Conservation (phyloP, 2,329 filamentous ascomycete species). For the Stachybotrys elegans region DNA sequence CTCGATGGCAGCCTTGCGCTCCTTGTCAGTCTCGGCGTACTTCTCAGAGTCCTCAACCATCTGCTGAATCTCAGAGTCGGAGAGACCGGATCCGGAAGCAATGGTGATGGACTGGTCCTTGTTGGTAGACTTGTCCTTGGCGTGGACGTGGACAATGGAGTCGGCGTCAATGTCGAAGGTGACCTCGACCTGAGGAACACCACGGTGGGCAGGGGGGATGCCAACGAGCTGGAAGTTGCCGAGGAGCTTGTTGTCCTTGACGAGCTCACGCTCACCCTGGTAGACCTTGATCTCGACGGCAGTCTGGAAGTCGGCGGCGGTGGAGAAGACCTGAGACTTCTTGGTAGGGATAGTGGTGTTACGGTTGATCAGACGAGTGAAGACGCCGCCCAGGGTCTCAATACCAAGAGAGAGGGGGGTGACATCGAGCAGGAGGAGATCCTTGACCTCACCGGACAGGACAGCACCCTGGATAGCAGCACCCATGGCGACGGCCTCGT, state of each 20-base stretch:
- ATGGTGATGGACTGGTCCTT: slow-evolving; percentile 99
- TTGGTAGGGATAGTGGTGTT: slow-evolving; percentile 99
- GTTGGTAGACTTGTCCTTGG: slow-evolving; percentile 98
- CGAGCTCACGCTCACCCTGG: slow-evolving; percentile 99
- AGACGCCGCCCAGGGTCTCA: slow-evolving; percentile 95
- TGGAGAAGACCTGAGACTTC: slow-evolving; percentile 98
- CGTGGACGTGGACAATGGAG: slow-evolving; percentile 95
- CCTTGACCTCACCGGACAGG: slow-evolving; percentile 92
- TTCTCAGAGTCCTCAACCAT: slow-evolving; percentile 99
- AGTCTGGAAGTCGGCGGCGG: slow-evolving; percentile 95
- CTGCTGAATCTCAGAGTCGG: slow-evolving; percentile 87
- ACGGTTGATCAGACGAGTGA: slow-evolving; percentile 96
- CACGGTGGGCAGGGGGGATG: slow-evolving; percentile 91
- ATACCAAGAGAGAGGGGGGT: slow-evolving; percentile 96
- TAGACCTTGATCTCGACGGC: slow-evolving; percentile 99
- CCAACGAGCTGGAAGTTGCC: slow-evolving; percentile 99
- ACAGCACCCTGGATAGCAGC: slow-evolving; percentile 96
- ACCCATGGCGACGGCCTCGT: slow-evolving; percentile 96
- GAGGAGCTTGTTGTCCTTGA: slow-evolving; percentile 96
- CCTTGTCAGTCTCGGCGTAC: slow-evolving; percentile 91
- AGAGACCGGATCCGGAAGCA: slow-evolving; percentile 94
- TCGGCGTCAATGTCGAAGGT: slow-evolving; percentile 99
- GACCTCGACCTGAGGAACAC: slow-evolving; percentile 94
- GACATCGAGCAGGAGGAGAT: slow-evolving; percentile 90
- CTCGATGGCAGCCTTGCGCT: slow-evolving; percentile 93